A percentile compares a stretch with the other conserved stretches of the same genome.
phyloP scores from a whole-genome alignment of 148 eudicot genomes.

The Arbutus unedo region DNA sequence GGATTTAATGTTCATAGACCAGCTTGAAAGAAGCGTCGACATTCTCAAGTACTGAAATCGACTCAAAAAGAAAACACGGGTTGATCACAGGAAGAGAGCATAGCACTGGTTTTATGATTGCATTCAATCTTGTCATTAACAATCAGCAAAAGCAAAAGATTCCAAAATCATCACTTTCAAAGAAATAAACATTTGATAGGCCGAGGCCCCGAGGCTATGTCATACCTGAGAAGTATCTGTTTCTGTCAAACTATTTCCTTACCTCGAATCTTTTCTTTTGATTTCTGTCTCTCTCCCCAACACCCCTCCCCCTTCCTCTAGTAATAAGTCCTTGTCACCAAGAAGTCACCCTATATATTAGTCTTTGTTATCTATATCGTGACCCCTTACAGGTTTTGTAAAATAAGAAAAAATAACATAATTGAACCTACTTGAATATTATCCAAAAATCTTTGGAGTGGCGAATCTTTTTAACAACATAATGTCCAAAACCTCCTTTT shows the following conservation, averaged over 20 bases:
- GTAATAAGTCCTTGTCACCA: background rate
- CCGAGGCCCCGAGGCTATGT: too few species aligned
- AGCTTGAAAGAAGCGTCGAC: background rate
- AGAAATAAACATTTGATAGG: too few species aligned
- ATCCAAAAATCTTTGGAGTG: too few species aligned
- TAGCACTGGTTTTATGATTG: background rate
- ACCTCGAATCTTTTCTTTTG: background rate
- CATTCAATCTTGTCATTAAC: background rate
- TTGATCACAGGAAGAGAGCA: background rate
- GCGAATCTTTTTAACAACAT: too few species aligned
- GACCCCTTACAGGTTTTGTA: too few species aligned
- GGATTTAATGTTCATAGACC: background rate
- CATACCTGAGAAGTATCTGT: too few species aligned
- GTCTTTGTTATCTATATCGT: background rate
- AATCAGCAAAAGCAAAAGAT: background rate
- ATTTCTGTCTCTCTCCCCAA: background rate
- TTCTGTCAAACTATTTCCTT: too few species aligned
- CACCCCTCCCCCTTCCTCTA: background rate
- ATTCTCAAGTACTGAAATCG: background rate
- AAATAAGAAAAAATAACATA: too few species aligned
- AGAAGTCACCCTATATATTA: too few species aligned
- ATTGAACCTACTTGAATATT: too few species aligned
- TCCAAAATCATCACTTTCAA: background rate
- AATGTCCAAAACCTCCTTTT: too few species aligned
- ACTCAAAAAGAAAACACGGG: background rate